phyloP scores from a whole-genome alignment of 163 green algal genomes.

The Volvox carteri region DNA sequence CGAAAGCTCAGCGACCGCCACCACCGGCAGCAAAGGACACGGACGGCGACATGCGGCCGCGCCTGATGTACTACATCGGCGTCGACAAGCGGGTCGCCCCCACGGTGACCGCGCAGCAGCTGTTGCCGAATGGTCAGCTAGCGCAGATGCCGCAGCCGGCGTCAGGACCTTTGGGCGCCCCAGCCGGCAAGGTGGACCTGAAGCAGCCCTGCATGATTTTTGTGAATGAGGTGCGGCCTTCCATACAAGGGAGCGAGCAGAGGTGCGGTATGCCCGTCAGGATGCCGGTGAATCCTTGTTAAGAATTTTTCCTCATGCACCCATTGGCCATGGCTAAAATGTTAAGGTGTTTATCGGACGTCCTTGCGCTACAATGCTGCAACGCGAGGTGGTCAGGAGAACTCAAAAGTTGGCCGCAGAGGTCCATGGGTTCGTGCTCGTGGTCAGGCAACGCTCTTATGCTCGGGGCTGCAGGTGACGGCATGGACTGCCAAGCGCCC shows the following conservation, averaged over 20 bases:
- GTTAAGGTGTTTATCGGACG: too few species aligned
- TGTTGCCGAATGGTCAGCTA: slow-evolving; percentile 44
- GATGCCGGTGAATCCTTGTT: too few species aligned
- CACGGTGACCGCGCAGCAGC: slow-evolving; percentile 47
- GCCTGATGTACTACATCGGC: slow-evolving; percentile 71
- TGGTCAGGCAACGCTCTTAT: too few species aligned
- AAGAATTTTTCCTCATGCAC: too few species aligned
- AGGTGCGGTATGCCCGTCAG: too few species aligned
- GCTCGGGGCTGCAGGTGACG: slow-evolving; percentile 62
- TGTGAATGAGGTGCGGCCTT: slow-evolving; percentile 9
- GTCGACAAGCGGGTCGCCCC: slow-evolving; percentile 61
- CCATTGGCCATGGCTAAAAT: too few species aligned
- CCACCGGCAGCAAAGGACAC: background rate
- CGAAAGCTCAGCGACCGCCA: slow-evolving; percentile 32
- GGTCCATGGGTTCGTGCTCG: too few species aligned
- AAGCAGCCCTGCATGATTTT: slow-evolving; percentile 36
- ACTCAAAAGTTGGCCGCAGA: too few species aligned
- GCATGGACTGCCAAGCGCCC: slow-evolving; percentile 64
- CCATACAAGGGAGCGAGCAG: background rate
- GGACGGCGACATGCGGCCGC: slow-evolving; percentile 13
- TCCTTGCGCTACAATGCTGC: too few species aligned
- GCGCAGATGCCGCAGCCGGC: background rate
- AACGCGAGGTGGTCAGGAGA: too few species aligned
- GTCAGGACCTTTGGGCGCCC: background rate
- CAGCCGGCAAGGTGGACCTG: slow-evolving; percentile 39